Evolutionary conservation across 2,329 filamentous ascomycete genomes (phyloP).

Genomic region (Fusarium papillatum): DNA sequence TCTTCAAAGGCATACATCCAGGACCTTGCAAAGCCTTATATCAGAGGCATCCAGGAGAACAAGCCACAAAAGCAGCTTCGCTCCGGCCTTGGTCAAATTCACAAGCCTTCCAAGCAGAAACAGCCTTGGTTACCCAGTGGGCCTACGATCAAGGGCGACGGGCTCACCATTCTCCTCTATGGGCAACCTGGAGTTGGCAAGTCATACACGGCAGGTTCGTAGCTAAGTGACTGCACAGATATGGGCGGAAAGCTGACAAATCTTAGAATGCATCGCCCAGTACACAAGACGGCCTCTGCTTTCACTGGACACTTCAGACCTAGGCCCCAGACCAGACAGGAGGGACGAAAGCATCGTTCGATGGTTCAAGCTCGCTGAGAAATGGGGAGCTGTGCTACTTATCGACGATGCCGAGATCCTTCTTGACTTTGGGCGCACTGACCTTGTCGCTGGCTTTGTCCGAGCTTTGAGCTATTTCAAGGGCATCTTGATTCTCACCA

Average conservation of each 20-base stretch:
- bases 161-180: neutral
- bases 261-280: neutral
- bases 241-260: neutral
- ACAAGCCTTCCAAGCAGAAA: neutral
- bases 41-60: neutral
- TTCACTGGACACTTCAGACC: neutral
- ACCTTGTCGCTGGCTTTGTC: neutral
- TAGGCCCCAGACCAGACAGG: neutral
- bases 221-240: too few relatives aligned
- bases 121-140: neutral
- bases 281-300: neutral
- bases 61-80: neutral
- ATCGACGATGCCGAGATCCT: neutral
- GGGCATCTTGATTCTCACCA: neutral
- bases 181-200: neutral
- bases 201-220: neutral
- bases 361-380: neutral
- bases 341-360: neutral
- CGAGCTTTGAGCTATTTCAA: neutral
- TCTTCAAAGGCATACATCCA: neutral
- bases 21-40: neutral
- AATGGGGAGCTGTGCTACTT: neutral
- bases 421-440: neutral
- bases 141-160: neutral
- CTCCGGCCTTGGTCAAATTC: neutral